Evolutionary conservation across 208 protist genomes (phyloP), one percentile per base, ranked within the genome.

Genomic region (Spongospora subterranea): DNA sequence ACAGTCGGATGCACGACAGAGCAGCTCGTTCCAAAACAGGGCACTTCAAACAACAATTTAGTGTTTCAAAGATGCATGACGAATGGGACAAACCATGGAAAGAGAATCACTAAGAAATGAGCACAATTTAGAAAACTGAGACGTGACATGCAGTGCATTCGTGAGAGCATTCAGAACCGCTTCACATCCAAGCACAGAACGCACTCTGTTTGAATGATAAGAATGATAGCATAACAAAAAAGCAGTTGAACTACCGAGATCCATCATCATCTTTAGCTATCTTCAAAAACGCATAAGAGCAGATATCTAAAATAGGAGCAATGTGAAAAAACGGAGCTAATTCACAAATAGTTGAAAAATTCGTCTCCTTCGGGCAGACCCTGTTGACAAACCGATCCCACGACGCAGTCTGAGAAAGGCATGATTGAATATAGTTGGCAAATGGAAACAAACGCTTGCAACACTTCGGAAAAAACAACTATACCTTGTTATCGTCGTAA

Each of bases 401-500:
- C 17, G 71, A 82, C 40, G 40, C 71, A 35, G 6, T 82, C 71
- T 39, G 40, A 65, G 20, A 29, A 65, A 65, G 20, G 29, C 54
- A 32, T 17, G 54, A 65, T 32, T 65, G 54, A 29, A 65, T 65
- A 17, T 65, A 29, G 54, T 17, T 65, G 20, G 20, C n/a, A n/a
- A n/a, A n/a, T n/a, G n/a, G n/a, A n/a, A n/a, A n/a, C n/a, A n/a
- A n/a, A n/a, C n/a, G n/a, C n/a, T n/a, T n/a, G n/a, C n/a, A n/a
- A n/a, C n/a, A n/a, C n/a, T n/a, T n/a, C n/a, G n/a, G n/a, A n/a
- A 29, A 65, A 32, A 17, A 65, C 54, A 29, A 32, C 20, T 29
- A 32, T 65, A 65, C 54, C 17, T 65, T 32, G 71, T 82, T n/a
- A n/a, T 82, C 71, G 71, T 13, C 71, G 71, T 39, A 82, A 6